phyloP scores from a whole-genome alignment of 805 yeast species.

The Dipodascopsis uninucleata region DNA sequence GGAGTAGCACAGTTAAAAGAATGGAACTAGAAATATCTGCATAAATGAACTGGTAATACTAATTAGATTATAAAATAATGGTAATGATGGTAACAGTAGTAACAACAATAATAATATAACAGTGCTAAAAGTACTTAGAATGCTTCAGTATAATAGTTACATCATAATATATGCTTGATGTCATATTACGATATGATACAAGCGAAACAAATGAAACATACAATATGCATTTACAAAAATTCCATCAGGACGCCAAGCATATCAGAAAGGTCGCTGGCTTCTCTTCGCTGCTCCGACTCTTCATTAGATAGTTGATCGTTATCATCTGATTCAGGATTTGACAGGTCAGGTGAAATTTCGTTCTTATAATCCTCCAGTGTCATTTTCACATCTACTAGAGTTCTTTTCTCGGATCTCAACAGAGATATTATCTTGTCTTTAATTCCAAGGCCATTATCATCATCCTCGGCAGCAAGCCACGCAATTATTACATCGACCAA shows the following conservation, averaged over 20 bases:
- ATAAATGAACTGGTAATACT: too few relatives aligned
- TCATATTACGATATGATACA: too few relatives aligned
- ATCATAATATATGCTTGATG: too few relatives aligned
- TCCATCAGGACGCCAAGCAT: constrained; percentile 24
- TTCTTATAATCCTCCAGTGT: constrained; percentile 14
- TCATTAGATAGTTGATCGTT: constrained; percentile 14
- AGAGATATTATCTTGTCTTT: constrained; percentile 1
- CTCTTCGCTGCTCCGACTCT: constrained; percentile 15
- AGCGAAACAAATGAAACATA: too few relatives aligned
- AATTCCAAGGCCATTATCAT: constrained; percentile 20
- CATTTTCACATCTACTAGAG: constrained; percentile 9
- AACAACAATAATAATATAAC: too few relatives aligned
- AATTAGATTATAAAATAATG: too few relatives aligned
- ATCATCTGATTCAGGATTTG: constrained; percentile 9
- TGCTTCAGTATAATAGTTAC: too few relatives aligned
- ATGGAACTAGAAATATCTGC: too few relatives aligned
- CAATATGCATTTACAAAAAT: constrained; percentile 14
- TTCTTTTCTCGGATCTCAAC: constrained; percentile 1
- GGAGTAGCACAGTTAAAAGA: too few relatives aligned
- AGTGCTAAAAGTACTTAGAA: too few relatives aligned
- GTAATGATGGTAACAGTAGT: too few relatives aligned
- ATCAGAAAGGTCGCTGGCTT: constrained; percentile 21
- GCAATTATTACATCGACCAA: constrained; percentile 22
- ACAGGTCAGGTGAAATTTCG: constrained; percentile 20
- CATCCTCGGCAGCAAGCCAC: constrained; percentile 29